Conservation (phyloP, 208 protist genomes). For the Herpetomonas muscarum region DNA sequence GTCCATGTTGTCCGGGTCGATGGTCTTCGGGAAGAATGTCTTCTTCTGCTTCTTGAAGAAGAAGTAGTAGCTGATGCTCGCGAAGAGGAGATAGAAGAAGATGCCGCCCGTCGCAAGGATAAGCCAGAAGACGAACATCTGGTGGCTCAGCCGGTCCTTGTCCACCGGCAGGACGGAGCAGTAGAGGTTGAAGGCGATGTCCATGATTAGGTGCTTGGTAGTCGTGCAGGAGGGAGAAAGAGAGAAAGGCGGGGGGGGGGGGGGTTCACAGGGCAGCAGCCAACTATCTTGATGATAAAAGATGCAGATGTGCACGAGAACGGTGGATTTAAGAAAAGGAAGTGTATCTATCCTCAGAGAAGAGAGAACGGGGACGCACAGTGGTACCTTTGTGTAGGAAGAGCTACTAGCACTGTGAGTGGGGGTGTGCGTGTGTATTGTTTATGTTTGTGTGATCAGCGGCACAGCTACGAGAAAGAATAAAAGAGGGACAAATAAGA, state of each 20-base stretch:
- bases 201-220: conserved; percentile 26
- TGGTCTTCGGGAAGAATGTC: conserved; percentile 74
- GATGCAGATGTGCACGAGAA: too few species aligned
- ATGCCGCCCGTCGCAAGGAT: conserved; percentile 64
- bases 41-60: conserved; percentile 44
- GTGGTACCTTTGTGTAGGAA: too few species aligned
- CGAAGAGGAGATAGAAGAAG: conserved; percentile 54
- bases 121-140: conserved; percentile 70
- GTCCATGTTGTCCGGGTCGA: conserved; percentile 34
- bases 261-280: too few species aligned
- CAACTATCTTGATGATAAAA: too few species aligned
- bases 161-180: conserved; percentile 58
- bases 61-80: conserved; percentile 47
- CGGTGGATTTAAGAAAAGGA: too few species aligned
- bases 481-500: conserved; percentile 1
- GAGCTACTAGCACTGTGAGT: too few species aligned
- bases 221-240: background rate
- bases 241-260: background rate
- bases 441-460: too few species aligned
- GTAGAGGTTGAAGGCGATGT: conserved; percentile 61
- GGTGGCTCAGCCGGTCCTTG: conserved; percentile 35
- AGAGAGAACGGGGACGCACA: too few species aligned
- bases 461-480: background rate
- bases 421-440: too few species aligned
- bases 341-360: too few species aligned